Evolutionary conservation across 2,329 filamentous ascomycete genomes (phyloP).

Genomic region (Fusarium temperatum): DNA sequence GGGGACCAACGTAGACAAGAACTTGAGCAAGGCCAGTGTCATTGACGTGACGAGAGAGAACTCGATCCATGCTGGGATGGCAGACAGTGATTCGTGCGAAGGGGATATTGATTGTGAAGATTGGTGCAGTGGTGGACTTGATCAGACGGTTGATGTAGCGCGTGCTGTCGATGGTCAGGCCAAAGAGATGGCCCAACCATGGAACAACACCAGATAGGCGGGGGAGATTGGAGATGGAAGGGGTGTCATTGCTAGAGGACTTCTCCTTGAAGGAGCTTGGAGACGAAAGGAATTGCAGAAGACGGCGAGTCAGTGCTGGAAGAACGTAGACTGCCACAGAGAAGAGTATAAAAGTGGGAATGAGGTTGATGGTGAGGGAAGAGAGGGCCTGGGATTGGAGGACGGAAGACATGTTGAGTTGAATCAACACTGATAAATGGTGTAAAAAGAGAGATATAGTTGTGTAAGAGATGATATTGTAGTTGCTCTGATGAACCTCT

Average conservation of each 20-base stretch:
- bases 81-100: slow-evolving; percentile 42
- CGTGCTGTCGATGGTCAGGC: slow-evolving; percentile 36
- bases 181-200: slow-evolving; percentile 40
- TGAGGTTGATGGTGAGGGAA: slow-evolving; percentile 6
- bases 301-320: background rate
- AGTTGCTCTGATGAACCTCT: background rate
- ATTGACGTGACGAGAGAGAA: slow-evolving; percentile 40
- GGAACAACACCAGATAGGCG: slow-evolving; percentile 35
- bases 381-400: background rate
- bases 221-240: slow-evolving; percentile 35
- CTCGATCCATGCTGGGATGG: slow-evolving; percentile 42
- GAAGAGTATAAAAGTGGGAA: slow-evolving; percentile 16
- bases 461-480: background rate
- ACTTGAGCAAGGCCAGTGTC: slow-evolving; percentile 46
- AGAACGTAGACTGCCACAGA: slow-evolving; percentile 1
- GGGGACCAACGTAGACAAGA: slow-evolving; percentile 43
- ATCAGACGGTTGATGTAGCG: slow-evolving; percentile 43
- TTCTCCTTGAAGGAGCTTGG: slow-evolving; percentile 14
- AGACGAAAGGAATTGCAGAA: background rate
- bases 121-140: slow-evolving; percentile 29
- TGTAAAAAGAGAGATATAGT: background rate
- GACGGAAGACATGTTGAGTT: background rate
- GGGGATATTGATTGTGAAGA: slow-evolving; percentile 45
- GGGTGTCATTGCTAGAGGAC: background rate
- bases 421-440: background rate